Evolutionary conservation across 2,329 filamentous ascomycete species (phyloP), one percentile per base, ranked within the genome.

Genomic region (Hypoxylon sp.): DNA sequence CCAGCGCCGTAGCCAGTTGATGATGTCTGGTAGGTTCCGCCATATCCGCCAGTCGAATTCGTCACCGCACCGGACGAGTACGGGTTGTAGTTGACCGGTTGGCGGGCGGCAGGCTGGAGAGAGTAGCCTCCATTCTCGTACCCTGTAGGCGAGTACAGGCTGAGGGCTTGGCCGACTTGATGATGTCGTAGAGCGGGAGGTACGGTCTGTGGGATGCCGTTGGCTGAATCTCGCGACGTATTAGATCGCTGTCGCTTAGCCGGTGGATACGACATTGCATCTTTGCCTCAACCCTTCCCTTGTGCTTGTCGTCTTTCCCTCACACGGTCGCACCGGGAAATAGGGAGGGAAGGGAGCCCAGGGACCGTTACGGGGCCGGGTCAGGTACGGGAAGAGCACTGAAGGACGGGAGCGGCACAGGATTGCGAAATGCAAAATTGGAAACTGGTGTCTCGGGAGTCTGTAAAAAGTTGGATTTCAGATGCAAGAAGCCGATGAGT

Each of bases 241-340:
- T 75, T 73, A 59, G 74, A 76, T 74, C 74, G 73, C 70, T 75
- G 74, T 73, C 74, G 73, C 71, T 76, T 76, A 43, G 73, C 63
- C 67, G 74, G 72, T 73, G 71, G 72, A 73, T 74, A 76, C 70
- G 73, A 74, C 74, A 76, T 75, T 71, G 73, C 73, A 74, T 70
- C 37, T 70, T 69, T 59, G 61, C 65, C 56, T 61, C 52, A 43
- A 34, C 46, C 52, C 51, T 55, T 37, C 19, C 63, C 43, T 25
- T 54, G 50, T 53, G 7, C 29, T 55, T 32, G 21, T 48, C 43
- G 29, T 45, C 41, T 52, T 57, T 57, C 56, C 60, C 57, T 67
- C 50, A 34, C 60, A 62, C 65, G 53, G 55, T 67, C 52, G 53
- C 52, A 54, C 55, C 48, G 29, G 53, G 43, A 25, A 32, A 27